Evolutionary conservation across 352 stramenopile genomes (phyloP), one percentile per base, ranked within the genome.

Genomic region (Phytopythium cucurbitacearum): DNA sequence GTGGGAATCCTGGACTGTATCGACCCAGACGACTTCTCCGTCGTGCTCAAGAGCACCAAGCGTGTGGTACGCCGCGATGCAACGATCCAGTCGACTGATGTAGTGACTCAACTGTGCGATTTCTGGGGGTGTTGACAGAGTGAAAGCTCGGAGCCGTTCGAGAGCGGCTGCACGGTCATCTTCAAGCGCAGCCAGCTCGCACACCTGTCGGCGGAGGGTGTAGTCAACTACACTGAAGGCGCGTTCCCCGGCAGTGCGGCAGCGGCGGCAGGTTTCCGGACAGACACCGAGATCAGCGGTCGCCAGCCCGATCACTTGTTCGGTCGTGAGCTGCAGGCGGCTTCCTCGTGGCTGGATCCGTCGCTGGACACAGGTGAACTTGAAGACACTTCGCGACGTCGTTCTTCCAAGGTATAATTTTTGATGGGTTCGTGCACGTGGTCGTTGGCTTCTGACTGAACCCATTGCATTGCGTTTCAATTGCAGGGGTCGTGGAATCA

Each of bases 271-370:
- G 80, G 76, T 13, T 87, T 89, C 50, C 65, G 79, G 35, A 98
- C 93, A 2, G 93, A 98, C 69, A 89, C 78, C 36, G 88, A 98
- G 64, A 98, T 98, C 68, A 97, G 83, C 36, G 66, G 67, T 40
- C 71, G 68, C 15, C 74, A 73, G 56, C 69, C 72, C 37, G 80
- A 91, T 12, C 80, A 91, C 57, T 64, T 90, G 47, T 87, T 65
- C 35, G 81, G 81, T 21, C 80, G 80, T 3, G 70, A 91, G 50
- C 68, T 91, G 46, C 64, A 90, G 56, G 52, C 67, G 1, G 84
- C 84, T 9, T 75, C 73, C n/a, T 89, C 80, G 53, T 94, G 84
- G 84, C 65, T 94, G 15, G 84, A 94, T 49, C 80, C 84, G 21
- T 70, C 84, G 32, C 58, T 94, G n/a, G 84, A 91, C 59, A 85